Percentiles rank a stretch among this genome's conserved stretches.
These are phyloP conservation scores for Alternaria ethzedia DNA, from an alignment of 2,329 filamentous ascomycete genomes.

Conservation along the genomic window DNA sequence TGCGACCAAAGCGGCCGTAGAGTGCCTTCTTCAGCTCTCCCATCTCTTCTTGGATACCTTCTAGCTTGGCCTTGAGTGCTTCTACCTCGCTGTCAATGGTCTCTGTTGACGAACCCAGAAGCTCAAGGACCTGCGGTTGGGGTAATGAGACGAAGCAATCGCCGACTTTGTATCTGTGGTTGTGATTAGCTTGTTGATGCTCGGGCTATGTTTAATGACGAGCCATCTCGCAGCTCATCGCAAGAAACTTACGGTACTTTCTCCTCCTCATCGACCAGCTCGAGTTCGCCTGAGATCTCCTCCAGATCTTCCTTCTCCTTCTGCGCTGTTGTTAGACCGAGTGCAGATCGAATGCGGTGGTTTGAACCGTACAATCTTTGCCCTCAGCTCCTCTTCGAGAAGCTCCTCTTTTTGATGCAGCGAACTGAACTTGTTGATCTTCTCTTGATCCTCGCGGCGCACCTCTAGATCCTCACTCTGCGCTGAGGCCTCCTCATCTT, in stretches of 20 bases:
- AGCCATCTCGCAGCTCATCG: neutral
- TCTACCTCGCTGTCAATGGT: conserved; percentile 79
- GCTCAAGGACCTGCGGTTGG: conserved; percentile 82
- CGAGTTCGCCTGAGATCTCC: conserved; percentile 87
- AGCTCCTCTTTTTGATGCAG: conserved; percentile 84
- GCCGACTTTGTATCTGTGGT: conserved; percentile 86
- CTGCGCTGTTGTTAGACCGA: conserved; percentile 54
- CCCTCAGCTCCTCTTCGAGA: conserved; percentile 79
- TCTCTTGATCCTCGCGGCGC: conserved; percentile 95
- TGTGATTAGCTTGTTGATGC: neutral
- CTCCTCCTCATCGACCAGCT: conserved; percentile 94
- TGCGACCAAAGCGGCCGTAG: conserved; percentile 93
- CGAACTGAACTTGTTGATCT: conserved; percentile 97
- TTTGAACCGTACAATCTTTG: conserved; percentile 69
- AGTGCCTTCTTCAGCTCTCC: conserved; percentile 85
- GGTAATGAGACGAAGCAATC: conserved; percentile 92
- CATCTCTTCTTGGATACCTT: conserved; percentile 83
- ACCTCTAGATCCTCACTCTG: conserved; percentile 87
- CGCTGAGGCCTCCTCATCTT: conserved; percentile 81
- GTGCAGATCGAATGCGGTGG: neutral
- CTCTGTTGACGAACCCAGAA: conserved; percentile 74
- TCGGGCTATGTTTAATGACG: neutral
- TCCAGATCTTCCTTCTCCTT: conserved; percentile 99
- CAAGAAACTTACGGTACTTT: conserved; percentile 75
- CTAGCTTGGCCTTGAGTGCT: conserved; percentile 77